Evolutionary conservation across 2,329 filamentous ascomycete genomes (phyloP).

Genomic region (Aureobasidium sp.): DNA sequence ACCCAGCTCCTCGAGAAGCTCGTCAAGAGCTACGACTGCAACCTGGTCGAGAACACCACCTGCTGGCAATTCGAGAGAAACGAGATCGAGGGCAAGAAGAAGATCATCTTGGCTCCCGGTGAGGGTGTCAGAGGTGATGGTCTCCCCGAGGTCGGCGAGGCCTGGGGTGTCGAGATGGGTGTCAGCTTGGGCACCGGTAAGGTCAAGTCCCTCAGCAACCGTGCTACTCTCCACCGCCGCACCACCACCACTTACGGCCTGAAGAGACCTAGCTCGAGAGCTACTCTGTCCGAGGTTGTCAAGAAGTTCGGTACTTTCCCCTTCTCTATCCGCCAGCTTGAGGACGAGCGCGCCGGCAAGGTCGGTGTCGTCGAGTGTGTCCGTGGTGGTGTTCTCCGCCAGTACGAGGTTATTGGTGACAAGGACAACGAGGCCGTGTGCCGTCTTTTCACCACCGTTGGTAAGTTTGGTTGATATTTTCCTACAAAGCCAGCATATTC

Average conservation of each 20-base stretch:
- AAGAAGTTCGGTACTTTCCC: slow-evolving; percentile 98
- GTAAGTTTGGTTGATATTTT: slow-evolving; percentile 50
- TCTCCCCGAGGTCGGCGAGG: slow-evolving; percentile 78
- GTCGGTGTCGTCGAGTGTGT: slow-evolving; percentile 96
- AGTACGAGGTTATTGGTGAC: slow-evolving; percentile 94
- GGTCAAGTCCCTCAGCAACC: slow-evolving; percentile 83
- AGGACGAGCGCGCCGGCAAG: slow-evolving; percentile 92
- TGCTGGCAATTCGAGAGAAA: slow-evolving; percentile 95
- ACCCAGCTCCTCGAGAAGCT: slow-evolving; percentile 84
- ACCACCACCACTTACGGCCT: slow-evolving; percentile 86
- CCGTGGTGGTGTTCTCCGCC: slow-evolving; percentile 81
- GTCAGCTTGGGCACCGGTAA: slow-evolving; percentile 87
- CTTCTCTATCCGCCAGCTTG: slow-evolving; percentile 93
- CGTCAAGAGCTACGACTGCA: slow-evolving; percentile 82
- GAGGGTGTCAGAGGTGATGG: slow-evolving; percentile 91
- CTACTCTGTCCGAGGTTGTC: slow-evolving; percentile 86
- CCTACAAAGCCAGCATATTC: neutral
- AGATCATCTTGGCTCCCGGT: slow-evolving; percentile 84
- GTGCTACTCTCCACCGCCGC: slow-evolving; percentile 85
- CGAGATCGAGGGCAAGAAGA: slow-evolving; percentile 96
- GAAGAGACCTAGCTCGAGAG: slow-evolving; percentile 88
- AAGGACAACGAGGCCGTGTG: slow-evolving; percentile 82
- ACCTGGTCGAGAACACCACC: slow-evolving; percentile 93
- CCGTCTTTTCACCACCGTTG: slow-evolving; percentile 82
- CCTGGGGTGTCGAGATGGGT: slow-evolving; percentile 96